Evolutionary conservation across 345 rosid genomes (phyloP).

Genomic region (Gossypium sturtianum): DNA sequence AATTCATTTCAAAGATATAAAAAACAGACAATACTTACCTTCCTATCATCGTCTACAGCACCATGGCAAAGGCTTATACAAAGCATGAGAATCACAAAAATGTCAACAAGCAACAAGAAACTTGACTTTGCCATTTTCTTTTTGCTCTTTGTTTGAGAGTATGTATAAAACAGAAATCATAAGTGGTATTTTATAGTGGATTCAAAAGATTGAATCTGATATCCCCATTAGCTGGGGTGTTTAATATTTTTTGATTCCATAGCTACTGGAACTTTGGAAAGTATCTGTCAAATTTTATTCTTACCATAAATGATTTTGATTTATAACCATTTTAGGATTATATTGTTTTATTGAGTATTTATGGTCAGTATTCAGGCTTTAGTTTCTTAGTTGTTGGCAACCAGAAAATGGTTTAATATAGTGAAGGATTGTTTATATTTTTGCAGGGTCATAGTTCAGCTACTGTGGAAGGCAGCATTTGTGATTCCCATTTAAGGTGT

Average conservation of each 20-base stretch:
- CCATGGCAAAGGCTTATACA: not conserved
- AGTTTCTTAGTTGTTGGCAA: too few species aligned
- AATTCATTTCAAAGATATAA: not conserved
- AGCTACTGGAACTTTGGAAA: not conserved
- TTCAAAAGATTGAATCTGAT: not conserved
- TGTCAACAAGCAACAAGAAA: too few species aligned
- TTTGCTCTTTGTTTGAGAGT: not conserved
- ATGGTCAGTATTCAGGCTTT: too few species aligned
- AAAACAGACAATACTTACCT: not conserved
- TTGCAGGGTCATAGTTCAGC: slow-evolving; percentile 27
- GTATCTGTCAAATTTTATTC: not conserved
- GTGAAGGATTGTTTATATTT: not conserved
- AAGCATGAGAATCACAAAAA: too few species aligned
- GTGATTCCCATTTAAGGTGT: slow-evolving; percentile 7
- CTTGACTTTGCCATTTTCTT: not conserved
- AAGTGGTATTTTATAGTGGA: not conserved
- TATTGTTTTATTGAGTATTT: too few species aligned
- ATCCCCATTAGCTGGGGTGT: not conserved
- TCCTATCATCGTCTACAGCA: not conserved
- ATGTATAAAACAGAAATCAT: not conserved
- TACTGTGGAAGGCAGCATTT: slow-evolving; percentile 6
- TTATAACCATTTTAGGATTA: not conserved
- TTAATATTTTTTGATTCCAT: not conserved
- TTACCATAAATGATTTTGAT: not conserved
- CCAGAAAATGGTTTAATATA: too few species aligned